Base-by-base conservation (phyloP, 441 rosid genomes). In the Mallotus repandus region DNA sequence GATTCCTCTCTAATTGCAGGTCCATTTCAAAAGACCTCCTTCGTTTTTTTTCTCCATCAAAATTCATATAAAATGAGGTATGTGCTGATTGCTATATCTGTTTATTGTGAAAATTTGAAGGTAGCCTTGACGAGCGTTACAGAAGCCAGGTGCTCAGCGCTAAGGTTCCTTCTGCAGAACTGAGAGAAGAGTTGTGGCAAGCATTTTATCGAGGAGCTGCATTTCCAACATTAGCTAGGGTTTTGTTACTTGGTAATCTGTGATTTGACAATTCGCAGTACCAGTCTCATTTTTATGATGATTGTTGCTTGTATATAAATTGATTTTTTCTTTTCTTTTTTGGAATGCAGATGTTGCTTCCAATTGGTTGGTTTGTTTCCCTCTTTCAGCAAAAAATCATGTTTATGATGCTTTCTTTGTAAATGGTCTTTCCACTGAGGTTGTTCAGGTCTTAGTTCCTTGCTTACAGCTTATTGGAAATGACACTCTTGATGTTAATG, bases 291-390 rank as follows among this genome's bases (percentile, higher is more conserved):
- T 68, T 63, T 74, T 32, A 66, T 61, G 35, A 49, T 63, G 9
- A 22, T n/a, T 63, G 48, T 59, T 72, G 22, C 46, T 79, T 22
- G 66, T 64, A 55, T 43, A 35, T 45, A 8, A 45, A 45, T 45
- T 9, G 11, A 14, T 21, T 77, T 71, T 62, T 46, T 63, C n/a
- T 53, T 82, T 77, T 38, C 29, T 25, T 29, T 29, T 29, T 29
- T 29, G 41, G 73, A 48, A 50, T 81, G 84, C 89, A 96, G 99
- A 96, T 86, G 84, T 93, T 74, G 90, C 98, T 74, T 86, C 94
- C 74, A 84, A 89, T 82, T 93, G 98, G 98, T 87, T 96, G 3
- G 80, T 96, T 71, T 96, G 97, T 83, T 96, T 96, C 84, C 88
- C 99, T 54, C 69, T 86, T 71, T 86, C 98, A 66, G 91, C 89